A percentile compares a stretch with the other conserved stretches of the same genome.
These are phyloP conservation scores for Lipomyces anomalus DNA, from an alignment of 805 yeast species.

Conservation along the genomic window DNA sequence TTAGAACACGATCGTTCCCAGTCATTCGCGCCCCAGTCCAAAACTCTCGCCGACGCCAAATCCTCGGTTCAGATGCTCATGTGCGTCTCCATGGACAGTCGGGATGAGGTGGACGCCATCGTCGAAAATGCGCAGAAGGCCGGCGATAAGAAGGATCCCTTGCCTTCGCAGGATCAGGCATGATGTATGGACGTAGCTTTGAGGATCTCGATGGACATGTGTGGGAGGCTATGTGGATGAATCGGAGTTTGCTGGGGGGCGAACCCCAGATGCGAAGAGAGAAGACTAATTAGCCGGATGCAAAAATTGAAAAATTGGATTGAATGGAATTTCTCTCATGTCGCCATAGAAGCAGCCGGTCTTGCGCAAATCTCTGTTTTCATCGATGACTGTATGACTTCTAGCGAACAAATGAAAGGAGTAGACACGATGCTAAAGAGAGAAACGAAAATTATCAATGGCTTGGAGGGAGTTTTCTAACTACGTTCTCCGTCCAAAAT, in stretches of 20 bases:
- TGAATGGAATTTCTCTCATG: too few relatives aligned
- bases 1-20: neutral
- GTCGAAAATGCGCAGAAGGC: slow-evolving; percentile 1
- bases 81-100: slow-evolving; percentile 1
- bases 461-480: too few relatives aligned
- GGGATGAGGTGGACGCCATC: slow-evolving; percentile 2
- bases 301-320: slow-evolving; percentile 1
- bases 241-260: slow-evolving; percentile 1
- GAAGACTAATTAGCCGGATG: slow-evolving; percentile 2
- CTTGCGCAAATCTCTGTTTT: too few relatives aligned
- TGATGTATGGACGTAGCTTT: slow-evolving; percentile 2
- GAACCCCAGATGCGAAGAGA: neutral
- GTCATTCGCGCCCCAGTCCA: neutral
- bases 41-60: slow-evolving; percentile 1
- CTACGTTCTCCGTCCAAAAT: too few relatives aligned
- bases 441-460: too few relatives aligned
- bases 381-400: too few relatives aligned
- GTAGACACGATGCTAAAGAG: too few relatives aligned
- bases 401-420: too few relatives aligned
- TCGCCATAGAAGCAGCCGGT: too few relatives aligned
- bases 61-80: slow-evolving; percentile 5
- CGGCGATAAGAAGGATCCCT: slow-evolving; percentile 1
- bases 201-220: slow-evolving; percentile 4
- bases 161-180: slow-evolving; percentile 3
- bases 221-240: slow-evolving; percentile 3